Base-by-base conservation (phyloP, 1,284 basidiomycete species). In the Amylostereum chailletii region DNA sequence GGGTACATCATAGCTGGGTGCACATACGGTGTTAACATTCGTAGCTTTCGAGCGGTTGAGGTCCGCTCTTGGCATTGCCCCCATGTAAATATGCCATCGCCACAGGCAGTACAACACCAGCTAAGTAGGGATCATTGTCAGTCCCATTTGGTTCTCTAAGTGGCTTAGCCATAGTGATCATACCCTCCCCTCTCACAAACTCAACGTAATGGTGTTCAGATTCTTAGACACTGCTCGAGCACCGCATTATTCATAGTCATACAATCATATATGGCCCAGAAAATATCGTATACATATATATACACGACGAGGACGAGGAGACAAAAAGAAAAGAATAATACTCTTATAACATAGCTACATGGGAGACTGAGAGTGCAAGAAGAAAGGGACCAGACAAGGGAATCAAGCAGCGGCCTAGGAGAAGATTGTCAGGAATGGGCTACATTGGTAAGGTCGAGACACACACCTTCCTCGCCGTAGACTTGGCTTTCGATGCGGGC, bases 11-110 rank as follows among this genome's bases (percentile, higher is more conserved):
- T 49, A 69, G 67, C 57, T 69, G 8, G 68, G 66, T 9, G 63
- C 65, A 11, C 68, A 69, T 51, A 69, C 67, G 1, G 62, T 68
- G 26, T 50, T 69, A 38, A 66, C 62, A 33, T 69, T 68, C 58
- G 50, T 70, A 30, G 62, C 63, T 3, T 70, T 64, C 47, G 67
- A 70, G 55, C 61, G 62, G 34, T 46, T 69, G 26, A 56, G 67
- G 29, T 50, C 58, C 40, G 43, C 59, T 36, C 60, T 67, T 48
- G 67, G 66, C 31, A 65, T 69, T 49, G 62, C 61, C 42, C 66
- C 67, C 4, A 60, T 68, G 65, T 68, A 60, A 29, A n/a, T 29
- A 11, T 46, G 32, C 31, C 46, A 10, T 19, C 19, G 19, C 19
- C 19, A 19, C 19, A 19, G 19, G 1, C 19, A 19, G 19, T 19